Evolutionary conservation across 2,329 filamentous ascomycete genomes (phyloP).

Genomic region (Colletotrichum euphorbiae): DNA sequence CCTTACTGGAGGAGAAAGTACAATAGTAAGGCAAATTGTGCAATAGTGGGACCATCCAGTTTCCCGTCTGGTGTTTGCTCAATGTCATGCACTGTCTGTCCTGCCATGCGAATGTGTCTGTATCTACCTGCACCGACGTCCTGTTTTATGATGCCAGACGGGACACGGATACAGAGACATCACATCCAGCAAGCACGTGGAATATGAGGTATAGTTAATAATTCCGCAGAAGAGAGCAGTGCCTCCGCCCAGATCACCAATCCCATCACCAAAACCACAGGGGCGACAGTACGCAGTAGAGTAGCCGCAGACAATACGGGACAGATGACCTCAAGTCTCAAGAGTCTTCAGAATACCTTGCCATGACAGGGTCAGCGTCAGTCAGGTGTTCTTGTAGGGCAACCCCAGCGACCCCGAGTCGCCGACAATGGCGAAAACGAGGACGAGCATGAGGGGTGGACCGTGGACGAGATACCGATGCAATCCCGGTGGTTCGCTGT

Average conservation of each 20-base stretch:
- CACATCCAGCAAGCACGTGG: neutral
- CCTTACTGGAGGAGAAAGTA: neutral
- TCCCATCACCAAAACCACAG: neutral
- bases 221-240: neutral
- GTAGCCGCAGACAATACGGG: slow-evolving; percentile 10
- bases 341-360: slow-evolving; percentile 4
- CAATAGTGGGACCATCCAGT: slow-evolving; percentile 5
- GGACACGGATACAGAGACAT: neutral
- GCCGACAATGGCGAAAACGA: slow-evolving; percentile 6
- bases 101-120: neutral
- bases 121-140: neutral
- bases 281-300: neutral
- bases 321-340: slow-evolving; percentile 28
- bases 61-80: neutral
- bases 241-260: neutral
- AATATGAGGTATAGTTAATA: too few species aligned
- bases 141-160: neutral
- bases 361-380: slow-evolving; percentile 22
- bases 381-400: slow-evolving; percentile 35
- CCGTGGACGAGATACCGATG: slow-evolving; percentile 14
- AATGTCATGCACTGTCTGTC: neutral
- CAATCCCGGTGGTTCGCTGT: neutral
- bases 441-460: slow-evolving; percentile 12
- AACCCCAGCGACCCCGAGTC: slow-evolving; percentile 1
- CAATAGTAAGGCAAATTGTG: neutral